Conservation (phyloP, 768 basidiomycete genomes). For the Lentinula raphanica region DNA sequence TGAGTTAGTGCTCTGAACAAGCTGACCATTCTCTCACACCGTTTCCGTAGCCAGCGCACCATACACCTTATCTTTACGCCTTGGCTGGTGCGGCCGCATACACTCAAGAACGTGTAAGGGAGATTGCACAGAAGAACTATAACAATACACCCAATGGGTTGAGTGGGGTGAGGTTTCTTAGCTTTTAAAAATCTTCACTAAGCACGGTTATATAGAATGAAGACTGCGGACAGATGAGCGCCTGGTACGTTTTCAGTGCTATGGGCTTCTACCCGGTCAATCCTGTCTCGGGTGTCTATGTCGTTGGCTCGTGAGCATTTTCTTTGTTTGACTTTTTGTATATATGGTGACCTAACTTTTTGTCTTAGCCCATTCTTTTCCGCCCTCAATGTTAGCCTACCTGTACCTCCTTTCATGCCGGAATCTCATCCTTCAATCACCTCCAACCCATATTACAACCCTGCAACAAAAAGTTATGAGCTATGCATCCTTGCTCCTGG, state of each 20-base stretch:
- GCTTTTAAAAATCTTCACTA: neutral
- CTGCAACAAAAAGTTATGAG: conserved; percentile 13
- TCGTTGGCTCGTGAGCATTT: conserved; percentile 61
- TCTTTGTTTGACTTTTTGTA: neutral
- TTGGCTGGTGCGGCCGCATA: conserved; percentile 67
- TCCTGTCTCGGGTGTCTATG: conserved; percentile 69
- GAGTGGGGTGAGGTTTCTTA: conserved; percentile 49
- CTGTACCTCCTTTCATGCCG: conserved; percentile 22
- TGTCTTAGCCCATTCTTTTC: conserved; percentile 42
- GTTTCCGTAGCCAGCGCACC: conserved; percentile 63
- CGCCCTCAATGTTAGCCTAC: conserved; percentile 51
- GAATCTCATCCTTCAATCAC: neutral
- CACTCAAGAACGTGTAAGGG: conserved; percentile 64
- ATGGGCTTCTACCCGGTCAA: conserved; percentile 85
- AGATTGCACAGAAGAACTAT: conserved; percentile 61
- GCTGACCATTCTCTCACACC: neutral
- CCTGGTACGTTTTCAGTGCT: conserved; percentile 81
- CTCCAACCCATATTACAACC: conserved; percentile 9
- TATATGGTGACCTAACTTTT: neutral
- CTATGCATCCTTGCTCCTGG: conserved; percentile 54
- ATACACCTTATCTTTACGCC: conserved; percentile 80
- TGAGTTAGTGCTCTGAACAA: neutral
- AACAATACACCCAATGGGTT: conserved; percentile 65
- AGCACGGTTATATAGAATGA: conserved; percentile 52
- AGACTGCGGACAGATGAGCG: conserved; percentile 88